Base-by-base conservation (phyloP, 345 rosid genomes). In the Boechera retrofracta region DNA sequence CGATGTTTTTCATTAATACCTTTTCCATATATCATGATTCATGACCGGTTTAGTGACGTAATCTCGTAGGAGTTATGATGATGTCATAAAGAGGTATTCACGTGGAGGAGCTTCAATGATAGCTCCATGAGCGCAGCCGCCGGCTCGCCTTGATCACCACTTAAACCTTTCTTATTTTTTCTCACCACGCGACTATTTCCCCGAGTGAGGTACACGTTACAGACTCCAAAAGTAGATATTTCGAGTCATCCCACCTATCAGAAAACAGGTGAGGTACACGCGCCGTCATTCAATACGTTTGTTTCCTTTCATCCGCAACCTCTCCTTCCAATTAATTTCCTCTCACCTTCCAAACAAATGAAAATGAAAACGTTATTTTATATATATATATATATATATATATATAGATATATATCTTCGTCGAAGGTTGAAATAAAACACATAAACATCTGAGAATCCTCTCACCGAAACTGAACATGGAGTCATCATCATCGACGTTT, bases 101-200 rank as follows among this genome's bases (percentile, higher is more conserved):
- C 60, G 78, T 66, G 78, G 78, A 75, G 60, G 73, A 75, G 58
- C 72, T 65, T 65, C 41, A n/a, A 65, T 71, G 58, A 64, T 64
- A 16, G 60, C 54, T 18, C 54, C 5, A 13, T 9, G n/a, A 75
- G 73, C 67, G 73, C 67, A 59, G 79, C 79, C 79, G 42, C 79
- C 10, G 24, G 8, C 44, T 67, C 73, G 68, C 73, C 68, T 67
- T 75, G 62, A 8, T 10, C 59, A 33, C 31, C 73, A 75, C 79
- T 63, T 13, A 53, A 63, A 29, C 10, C 10, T 8, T 49, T 12
- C 13, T 38, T 63, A 4, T 29, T 3, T 47, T 8, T 49, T 3
- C 13, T 4, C 48, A 42, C 28, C 72, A 75, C 78, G 59, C 59
- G 33, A 64, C 8, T 18, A 0, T 32, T 32, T 5, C 7, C 42